Evolutionary conservation across 768 basidiomycete genomes (phyloP).

Genomic region (Lentinula detonsa): DNA sequence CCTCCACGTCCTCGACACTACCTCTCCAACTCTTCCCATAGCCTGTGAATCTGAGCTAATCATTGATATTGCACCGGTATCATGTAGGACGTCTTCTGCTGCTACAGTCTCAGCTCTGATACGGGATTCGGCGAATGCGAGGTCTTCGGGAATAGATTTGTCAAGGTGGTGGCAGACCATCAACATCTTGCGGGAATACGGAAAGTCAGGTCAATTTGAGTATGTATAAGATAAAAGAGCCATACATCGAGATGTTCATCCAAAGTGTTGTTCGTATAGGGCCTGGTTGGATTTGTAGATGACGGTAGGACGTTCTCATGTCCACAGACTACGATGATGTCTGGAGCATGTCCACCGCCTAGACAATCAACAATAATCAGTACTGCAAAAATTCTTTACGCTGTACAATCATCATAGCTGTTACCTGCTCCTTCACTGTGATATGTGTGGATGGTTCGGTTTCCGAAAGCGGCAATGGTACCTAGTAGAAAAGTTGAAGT

Average conservation of each 20-base stretch:
- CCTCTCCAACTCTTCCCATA: conserved; percentile 97
- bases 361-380: not conserved
- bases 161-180: conserved; percentile 99
- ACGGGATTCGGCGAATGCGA: conserved; percentile 94
- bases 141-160: conserved; percentile 84
- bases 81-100: conserved; percentile 93
- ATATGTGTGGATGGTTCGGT: conserved; percentile 93
- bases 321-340: conserved; percentile 96
- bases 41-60: conserved; percentile 96
- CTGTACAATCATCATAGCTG: not conserved
- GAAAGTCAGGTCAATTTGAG: not conserved
- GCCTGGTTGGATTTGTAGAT: conserved; percentile 95
- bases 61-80: conserved; percentile 92
- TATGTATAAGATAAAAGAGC: not conserved
- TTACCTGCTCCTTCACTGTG: conserved; percentile 92
- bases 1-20: conserved; percentile 88
- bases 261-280: conserved; percentile 85
- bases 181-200: conserved; percentile 66
- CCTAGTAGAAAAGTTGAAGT: conserved; percentile 29
- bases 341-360: conserved; percentile 96
- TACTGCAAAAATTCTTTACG: not conserved
- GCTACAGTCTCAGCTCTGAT: conserved; percentile 96
- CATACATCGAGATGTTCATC: conserved; percentile 96
- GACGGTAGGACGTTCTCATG: conserved; percentile 86
- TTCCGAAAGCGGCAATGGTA: conserved; percentile 86